These are phyloP conservation scores for Panicum miliaceum DNA, from an alignment of 176 grass and related monocot species.

Conservation along the genomic window DNA sequence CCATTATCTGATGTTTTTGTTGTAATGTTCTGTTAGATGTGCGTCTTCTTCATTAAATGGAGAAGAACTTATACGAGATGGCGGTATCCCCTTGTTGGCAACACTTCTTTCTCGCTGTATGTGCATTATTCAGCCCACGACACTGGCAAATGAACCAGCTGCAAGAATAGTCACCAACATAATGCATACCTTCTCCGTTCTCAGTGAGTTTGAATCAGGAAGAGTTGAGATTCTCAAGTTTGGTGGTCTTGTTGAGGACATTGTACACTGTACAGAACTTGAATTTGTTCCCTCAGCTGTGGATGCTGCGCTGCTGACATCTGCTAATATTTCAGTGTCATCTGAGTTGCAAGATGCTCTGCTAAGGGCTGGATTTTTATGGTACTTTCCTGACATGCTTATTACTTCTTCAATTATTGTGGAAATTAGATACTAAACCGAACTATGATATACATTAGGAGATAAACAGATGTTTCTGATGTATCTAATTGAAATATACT, in stretches of 20 bases:
- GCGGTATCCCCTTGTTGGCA: conserved; percentile 91
- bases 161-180: conserved; percentile 94
- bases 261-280: conserved; percentile 95
- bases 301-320: conserved; percentile 84
- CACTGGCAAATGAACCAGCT: conserved; percentile 85
- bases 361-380: conserved; percentile 88
- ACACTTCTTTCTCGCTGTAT: conserved; percentile 98
- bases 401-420: conserved; percentile 26
- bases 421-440: conserved; percentile 26
- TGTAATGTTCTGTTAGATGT: conserved; percentile 59
- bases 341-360: conserved; percentile 84
- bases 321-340: conserved; percentile 81
- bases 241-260: conserved; percentile 87
- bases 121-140: conserved; percentile 95
- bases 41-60: conserved; percentile 95
- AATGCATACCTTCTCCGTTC: conserved; percentile 87
- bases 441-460: conserved; percentile 32
- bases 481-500: conserved; percentile 40
- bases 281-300: conserved; percentile 89
- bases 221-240: conserved; percentile 84
- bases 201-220: conserved; percentile 91
- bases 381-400: conserved; percentile 56
- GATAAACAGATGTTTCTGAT: conserved; percentile 20
- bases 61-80: conserved; percentile 95
- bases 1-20: conserved; percentile 40